Percentiles rank a stretch among this genome's conserved stretches.
Conservation (phyloP, 2,329 filamentous ascomycete species). For the Laburnicola sp. region DNA sequence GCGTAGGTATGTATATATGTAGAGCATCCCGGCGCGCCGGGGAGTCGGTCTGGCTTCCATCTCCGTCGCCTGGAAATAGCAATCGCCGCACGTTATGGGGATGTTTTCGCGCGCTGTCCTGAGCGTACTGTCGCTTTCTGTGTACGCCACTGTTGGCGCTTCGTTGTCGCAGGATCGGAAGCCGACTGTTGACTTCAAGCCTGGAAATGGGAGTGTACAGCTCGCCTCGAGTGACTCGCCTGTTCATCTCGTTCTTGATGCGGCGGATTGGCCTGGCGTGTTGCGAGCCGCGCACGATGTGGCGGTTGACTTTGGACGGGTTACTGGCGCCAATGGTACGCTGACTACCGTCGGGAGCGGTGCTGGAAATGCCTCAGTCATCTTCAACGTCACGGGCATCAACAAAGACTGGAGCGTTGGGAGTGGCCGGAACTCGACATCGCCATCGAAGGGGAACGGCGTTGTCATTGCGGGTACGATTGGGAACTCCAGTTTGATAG, state of each 20-base stretch:
- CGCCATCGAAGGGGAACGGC: slow-evolving; percentile 22
- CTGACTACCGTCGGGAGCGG: slow-evolving; percentile 47
- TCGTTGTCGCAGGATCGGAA: slow-evolving; percentile 53
- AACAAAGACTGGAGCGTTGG: slow-evolving; percentile 40
- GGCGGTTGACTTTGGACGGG: slow-evolving; percentile 69
- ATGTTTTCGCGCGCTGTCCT: slow-evolving; percentile 32
- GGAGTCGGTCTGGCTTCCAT: slow-evolving; percentile 20
- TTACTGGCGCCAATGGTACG: slow-evolving; percentile 67
- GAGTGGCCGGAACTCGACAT: slow-evolving; percentile 10
- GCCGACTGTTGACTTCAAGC: slow-evolving; percentile 53
- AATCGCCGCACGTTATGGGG: slow-evolving; percentile 28
- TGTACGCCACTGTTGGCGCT: slow-evolving; percentile 23
- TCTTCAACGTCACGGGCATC: slow-evolving; percentile 49
- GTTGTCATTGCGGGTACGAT: slow-evolving; percentile 71
- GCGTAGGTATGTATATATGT: slow-evolving; percentile 22
- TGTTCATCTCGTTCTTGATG: slow-evolving; percentile 40
- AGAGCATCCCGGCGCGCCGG: slow-evolving; percentile 5
- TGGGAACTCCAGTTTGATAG: slow-evolving; percentile 65
- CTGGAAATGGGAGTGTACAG: slow-evolving; percentile 41
- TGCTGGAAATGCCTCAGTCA: slow-evolving; percentile 49
- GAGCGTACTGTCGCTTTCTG: slow-evolving; percentile 29
- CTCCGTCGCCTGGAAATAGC: slow-evolving; percentile 1
- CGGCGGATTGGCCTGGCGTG: slow-evolving; percentile 67
- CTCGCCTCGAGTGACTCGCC: slow-evolving; percentile 36
- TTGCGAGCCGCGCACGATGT: slow-evolving; percentile 69